phyloP scores from a whole-genome alignment of 768 basidiomycete species.

The Mycena rosella region DNA sequence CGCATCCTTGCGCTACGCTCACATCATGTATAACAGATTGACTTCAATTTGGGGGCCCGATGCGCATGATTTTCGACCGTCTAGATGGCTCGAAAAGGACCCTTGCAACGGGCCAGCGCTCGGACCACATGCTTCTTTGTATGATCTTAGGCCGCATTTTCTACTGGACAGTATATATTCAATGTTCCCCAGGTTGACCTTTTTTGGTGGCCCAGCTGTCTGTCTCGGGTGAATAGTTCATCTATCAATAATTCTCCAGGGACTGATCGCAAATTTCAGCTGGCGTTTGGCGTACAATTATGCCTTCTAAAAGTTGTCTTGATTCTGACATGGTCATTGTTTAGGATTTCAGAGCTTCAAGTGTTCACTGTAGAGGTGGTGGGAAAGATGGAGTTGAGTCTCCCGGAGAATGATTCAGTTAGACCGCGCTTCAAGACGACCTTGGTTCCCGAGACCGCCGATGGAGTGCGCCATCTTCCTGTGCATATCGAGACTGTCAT shows the following conservation, averaged over 20 bases:
- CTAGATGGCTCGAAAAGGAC: slow-evolving; percentile 12
- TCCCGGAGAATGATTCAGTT: slow-evolving; percentile 22
- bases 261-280: no score
- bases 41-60: slow-evolving; percentile 35
- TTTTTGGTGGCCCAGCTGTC: slow-evolving; percentile 4
- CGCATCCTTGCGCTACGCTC: no score
- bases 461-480: slow-evolving; percentile 7
- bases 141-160: not conserved
- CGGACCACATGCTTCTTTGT: slow-evolving; percentile 18
- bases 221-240: slow-evolving; percentile 10
- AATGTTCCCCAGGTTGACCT: slow-evolving; percentile 1
- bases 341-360: slow-evolving; percentile 32
- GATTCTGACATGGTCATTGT: not conserved
- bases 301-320: not conserved
- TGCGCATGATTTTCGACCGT: slow-evolving; percentile 36
- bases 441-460: slow-evolving; percentile 4
- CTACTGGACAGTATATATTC: no score
- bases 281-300: slow-evolving; percentile 35
- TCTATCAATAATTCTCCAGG: no score
- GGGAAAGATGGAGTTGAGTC: slow-evolving; percentile 23
- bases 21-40: slow-evolving; percentile 12
- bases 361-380: slow-evolving; percentile 32
- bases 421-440: not conserved
- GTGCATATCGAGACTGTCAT: slow-evolving; percentile 10
- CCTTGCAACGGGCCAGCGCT: slow-evolving; percentile 7